These are phyloP conservation scores for Arabidopsis hybrid DNA, from an alignment of 441 rosid genomes.

Conservation along the genomic window DNA sequence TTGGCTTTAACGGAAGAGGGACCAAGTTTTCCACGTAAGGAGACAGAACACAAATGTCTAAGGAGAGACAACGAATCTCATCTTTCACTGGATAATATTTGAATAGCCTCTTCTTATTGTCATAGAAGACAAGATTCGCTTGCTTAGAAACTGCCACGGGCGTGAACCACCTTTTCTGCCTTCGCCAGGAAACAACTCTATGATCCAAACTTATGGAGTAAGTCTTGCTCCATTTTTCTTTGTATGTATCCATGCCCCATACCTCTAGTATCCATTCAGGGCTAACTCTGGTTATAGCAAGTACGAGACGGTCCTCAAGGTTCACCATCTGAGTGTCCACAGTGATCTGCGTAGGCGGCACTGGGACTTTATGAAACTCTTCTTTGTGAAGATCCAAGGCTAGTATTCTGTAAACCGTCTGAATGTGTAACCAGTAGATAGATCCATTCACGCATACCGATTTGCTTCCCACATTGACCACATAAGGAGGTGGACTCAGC, in stretches of 20 bases:
- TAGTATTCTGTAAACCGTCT: background rate
- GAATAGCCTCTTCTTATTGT: constrained; percentile 2
- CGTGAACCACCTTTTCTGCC: constrained; percentile 3
- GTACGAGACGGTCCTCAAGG: background rate
- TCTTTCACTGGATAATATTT: constrained; percentile 9
- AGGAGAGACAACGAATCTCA: constrained; percentile 11
- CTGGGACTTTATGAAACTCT: background rate
- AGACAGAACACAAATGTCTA: constrained; percentile 14
- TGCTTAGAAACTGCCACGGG: constrained; percentile 2
- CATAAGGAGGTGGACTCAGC: background rate
- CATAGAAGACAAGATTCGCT: constrained; percentile 14
- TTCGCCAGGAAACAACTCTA: background rate
- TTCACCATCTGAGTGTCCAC: background rate
- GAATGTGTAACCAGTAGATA: constrained; percentile 21
- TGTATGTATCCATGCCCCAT: background rate
- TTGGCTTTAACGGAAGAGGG: background rate
- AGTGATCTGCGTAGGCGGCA: background rate
- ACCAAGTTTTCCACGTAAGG: constrained; percentile 8
- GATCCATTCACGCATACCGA: constrained; percentile 16
- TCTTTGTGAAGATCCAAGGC: constrained; percentile 19
- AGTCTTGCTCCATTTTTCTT: background rate
- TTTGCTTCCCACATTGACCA: background rate
- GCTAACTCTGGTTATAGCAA: background rate
- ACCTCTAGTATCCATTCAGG: constrained; percentile 11
- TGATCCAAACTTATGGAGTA: background rate